phyloP scores from a whole-genome alignment of 2,329 filamentous ascomycete genomes.

The Cercospora sp. region DNA sequence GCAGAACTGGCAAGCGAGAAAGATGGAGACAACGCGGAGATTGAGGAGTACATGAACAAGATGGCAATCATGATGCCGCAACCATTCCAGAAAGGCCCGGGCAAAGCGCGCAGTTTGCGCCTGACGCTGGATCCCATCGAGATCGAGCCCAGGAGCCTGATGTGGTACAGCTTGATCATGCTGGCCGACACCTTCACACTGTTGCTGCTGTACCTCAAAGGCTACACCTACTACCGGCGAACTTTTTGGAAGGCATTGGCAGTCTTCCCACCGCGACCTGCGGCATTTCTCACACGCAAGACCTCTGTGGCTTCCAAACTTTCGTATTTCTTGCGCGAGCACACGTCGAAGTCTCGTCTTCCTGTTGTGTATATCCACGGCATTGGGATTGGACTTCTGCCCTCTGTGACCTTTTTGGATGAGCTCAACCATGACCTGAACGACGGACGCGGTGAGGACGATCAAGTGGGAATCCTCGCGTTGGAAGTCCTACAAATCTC shows the following conservation, averaged over 20 bases:
- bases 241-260: slow-evolving; percentile 40
- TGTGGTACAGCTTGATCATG: slow-evolving; percentile 61
- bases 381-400: slow-evolving; percentile 67
- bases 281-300: slow-evolving; percentile 49
- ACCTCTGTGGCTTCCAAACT: slow-evolving; percentile 54
- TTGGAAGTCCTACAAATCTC: slow-evolving; percentile 67
- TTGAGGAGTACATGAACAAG: slow-evolving; percentile 57
- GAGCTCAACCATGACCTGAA: slow-evolving; percentile 48
- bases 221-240: slow-evolving; percentile 31
- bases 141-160: slow-evolving; percentile 55
- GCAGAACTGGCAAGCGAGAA: slow-evolving; percentile 59
- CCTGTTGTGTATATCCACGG: slow-evolving; percentile 71
- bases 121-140: slow-evolving; percentile 65
- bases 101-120: slow-evolving; percentile 59
- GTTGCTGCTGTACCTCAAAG: slow-evolving; percentile 27
- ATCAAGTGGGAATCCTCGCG: slow-evolving; percentile 62
- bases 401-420: slow-evolving; percentile 60
- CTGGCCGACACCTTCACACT: slow-evolving; percentile 52
- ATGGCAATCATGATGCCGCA: slow-evolving; percentile 57
- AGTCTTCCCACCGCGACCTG: slow-evolving; percentile 61
- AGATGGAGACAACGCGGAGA: slow-evolving; percentile 48
- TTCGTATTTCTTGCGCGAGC: slow-evolving; percentile 67
- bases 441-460: slow-evolving; percentile 35
- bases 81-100: slow-evolving; percentile 56
- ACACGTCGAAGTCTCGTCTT: slow-evolving; percentile 57